Evolutionary conservation across 1,284 basidiomycete species (phyloP).

Genomic region (Pseudozyma sp.): DNA sequence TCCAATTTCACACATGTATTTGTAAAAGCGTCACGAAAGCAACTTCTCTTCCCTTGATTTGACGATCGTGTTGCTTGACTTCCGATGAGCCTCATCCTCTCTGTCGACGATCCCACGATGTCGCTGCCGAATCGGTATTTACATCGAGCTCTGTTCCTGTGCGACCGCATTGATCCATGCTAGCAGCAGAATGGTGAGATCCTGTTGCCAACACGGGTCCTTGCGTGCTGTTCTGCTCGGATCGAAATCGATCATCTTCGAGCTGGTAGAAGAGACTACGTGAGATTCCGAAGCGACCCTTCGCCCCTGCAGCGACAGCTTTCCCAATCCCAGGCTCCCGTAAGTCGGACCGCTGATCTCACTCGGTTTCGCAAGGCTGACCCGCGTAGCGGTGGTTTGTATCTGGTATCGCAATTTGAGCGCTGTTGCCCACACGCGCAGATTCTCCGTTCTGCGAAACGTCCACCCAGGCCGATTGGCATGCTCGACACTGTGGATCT

Average conservation of each 20-base stretch:
- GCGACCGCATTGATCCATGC: constrained; percentile 79
- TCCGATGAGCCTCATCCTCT: too few relatives aligned
- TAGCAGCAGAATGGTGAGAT: constrained; percentile 76
- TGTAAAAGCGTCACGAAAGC: too few relatives aligned
- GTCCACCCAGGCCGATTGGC: constrained; percentile 47
- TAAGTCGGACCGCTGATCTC: constrained; percentile 9
- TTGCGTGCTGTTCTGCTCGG: constrained; percentile 78
- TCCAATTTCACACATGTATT: too few relatives aligned
- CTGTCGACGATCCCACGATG: too few relatives aligned
- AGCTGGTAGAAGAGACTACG: background rate
- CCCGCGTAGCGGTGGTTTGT: constrained; percentile 27
- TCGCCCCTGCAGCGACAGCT: constrained; percentile 37
- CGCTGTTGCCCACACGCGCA: constrained; percentile 50
- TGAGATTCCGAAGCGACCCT: constrained; percentile 36
- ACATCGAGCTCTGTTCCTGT: constrained; percentile 72
- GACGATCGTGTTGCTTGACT: too few relatives aligned
- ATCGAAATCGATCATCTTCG: constrained; percentile 73
- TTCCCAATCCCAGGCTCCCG: constrained; percentile 36
- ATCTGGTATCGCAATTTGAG: constrained; percentile 50
- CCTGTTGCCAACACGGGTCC: constrained; percentile 81
- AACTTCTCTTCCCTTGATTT: too few relatives aligned
- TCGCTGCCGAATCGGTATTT: too few relatives aligned
- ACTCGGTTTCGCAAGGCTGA: background rate
- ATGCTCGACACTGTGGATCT: background rate
- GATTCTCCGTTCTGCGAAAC: constrained; percentile 53